Evolutionary conservation across 2,329 filamentous ascomycete species (phyloP), one percentile per base, ranked within the genome.

Genomic region (Coniochaeta ligniaria): DNA sequence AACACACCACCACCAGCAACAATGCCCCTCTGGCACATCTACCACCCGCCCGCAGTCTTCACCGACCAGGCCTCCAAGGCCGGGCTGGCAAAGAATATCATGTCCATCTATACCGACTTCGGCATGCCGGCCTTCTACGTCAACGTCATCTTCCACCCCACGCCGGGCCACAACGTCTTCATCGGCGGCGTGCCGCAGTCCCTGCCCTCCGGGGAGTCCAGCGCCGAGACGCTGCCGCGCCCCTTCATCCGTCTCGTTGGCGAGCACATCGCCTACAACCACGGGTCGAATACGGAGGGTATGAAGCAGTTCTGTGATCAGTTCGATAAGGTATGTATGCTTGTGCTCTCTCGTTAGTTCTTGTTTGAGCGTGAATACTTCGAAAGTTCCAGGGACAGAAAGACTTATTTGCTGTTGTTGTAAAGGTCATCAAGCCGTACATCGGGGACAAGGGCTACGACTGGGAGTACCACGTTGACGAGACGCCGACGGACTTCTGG

Each of bases 21-120:
- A 28, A 66, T 66, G 65, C 65, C 65, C 26, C 63, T 66, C 60
- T 66, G 65, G 65, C 58, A 60, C 20, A 58, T 66, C 58, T 66
- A 54, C 63, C 63, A 66, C 61, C 63, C 65, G 31, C 60, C 60
- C 3, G 35, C 41, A 12, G 58, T 60, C 50, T 66, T 66, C 58
- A 35, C 52, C 47, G 63, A 62, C 50, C 45, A 59, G 7, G 45
- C 59, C 14, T 59, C 58, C 52, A 65, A 64, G 22, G 59, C 63
- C 17, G 43, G 58, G 6, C 61, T 66, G 22, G 61, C 57, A 2
- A 36, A 35, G 24, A 58, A 62, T 60, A 61, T 66, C 22, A 66
- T 60, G 2, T n/a, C 38, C 14, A 57, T 63, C 28, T 66, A 66
- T 60, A 64, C 61, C 8, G 1, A 11, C 24, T 17, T 2, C 45